Conservation (phyloP, 352 stramenopile genomes). For the Phytophthora pluvialis region DNA sequence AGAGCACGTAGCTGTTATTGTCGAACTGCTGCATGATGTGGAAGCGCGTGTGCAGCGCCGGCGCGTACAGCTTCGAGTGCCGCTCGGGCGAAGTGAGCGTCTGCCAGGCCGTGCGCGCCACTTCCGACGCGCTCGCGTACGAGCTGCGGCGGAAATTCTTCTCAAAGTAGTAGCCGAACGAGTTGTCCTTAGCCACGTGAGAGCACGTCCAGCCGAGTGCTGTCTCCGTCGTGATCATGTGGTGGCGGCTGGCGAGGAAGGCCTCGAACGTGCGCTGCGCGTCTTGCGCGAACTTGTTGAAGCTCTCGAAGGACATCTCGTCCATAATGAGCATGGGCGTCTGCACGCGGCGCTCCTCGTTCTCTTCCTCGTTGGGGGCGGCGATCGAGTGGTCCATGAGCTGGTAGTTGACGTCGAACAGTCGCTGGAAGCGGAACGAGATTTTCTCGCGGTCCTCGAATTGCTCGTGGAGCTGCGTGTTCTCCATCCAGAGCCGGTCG, state of each 20-base stretch:
- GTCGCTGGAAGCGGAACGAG: conserved; percentile 55
- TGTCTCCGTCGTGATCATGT: conserved; percentile 57
- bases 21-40: conserved; percentile 66
- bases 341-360: conserved; percentile 41
- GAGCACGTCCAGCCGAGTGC: conserved; percentile 61
- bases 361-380: conserved; percentile 31
- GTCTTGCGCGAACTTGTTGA: conserved; percentile 51
- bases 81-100: conserved; percentile 50
- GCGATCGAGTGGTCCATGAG: conserved; percentile 64
- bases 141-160: conserved; percentile 42
- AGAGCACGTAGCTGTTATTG: conserved; percentile 58
- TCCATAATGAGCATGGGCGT: conserved; percentile 64
- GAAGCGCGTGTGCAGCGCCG: conserved; percentile 58
- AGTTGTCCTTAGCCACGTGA: conserved; percentile 54
- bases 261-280: conserved; percentile 47
- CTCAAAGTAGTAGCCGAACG: conserved; percentile 63
- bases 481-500: conserved; percentile 61
- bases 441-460: conserved; percentile 66
- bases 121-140: conserved; percentile 31
- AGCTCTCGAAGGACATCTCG: conserved; percentile 63
- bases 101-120: conserved; percentile 49
- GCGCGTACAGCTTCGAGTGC: conserved; percentile 59
- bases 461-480: conserved; percentile 56
- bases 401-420: conserved; percentile 68
- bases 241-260: conserved; percentile 46